phyloP scores from a whole-genome alignment of 257 asterid genomes.

The Pogostemon cablin region DNA sequence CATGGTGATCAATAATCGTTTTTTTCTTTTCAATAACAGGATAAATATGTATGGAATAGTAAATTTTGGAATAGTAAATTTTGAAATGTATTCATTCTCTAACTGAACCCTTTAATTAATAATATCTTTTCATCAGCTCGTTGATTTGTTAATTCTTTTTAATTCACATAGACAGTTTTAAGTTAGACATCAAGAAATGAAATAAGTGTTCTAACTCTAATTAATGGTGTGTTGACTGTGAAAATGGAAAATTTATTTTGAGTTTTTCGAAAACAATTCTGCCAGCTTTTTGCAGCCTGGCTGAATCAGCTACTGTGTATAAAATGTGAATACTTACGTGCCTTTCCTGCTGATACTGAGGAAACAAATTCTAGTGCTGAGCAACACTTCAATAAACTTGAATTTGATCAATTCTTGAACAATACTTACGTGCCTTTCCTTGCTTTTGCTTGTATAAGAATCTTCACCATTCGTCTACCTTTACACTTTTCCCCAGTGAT shows the following conservation, averaged over 20 bases:
- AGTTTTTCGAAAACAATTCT: not conserved
- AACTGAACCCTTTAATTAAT: conserved; percentile 10
- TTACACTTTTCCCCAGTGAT: conserved; percentile 13
- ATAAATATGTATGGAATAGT: conserved; percentile 6
- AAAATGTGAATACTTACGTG: too few species aligned
- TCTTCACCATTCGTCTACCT: conserved; percentile 28
- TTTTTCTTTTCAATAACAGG: not conserved
- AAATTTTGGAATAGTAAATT: not conserved
- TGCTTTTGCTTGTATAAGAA: conserved; percentile 26
- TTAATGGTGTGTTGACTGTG: too few species aligned
- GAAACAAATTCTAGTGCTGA: too few species aligned
- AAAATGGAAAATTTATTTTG: too few species aligned
- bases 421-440: not conserved
- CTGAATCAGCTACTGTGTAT: too few species aligned
- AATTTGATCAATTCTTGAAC: conserved; percentile 7
- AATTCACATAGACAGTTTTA: not conserved
- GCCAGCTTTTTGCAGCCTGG: conserved; percentile 8
- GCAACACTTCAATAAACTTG: too few species aligned
- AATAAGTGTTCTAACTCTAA: not conserved
- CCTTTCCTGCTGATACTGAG: too few species aligned
- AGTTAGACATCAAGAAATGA: not conserved
- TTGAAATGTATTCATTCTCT: not conserved
- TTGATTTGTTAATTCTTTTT: not conserved
- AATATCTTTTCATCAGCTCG: not conserved
- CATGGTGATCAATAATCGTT: not conserved